Base-by-base conservation (phyloP, 805 yeast genomes). In the Pichia membranifaciens region DNA sequence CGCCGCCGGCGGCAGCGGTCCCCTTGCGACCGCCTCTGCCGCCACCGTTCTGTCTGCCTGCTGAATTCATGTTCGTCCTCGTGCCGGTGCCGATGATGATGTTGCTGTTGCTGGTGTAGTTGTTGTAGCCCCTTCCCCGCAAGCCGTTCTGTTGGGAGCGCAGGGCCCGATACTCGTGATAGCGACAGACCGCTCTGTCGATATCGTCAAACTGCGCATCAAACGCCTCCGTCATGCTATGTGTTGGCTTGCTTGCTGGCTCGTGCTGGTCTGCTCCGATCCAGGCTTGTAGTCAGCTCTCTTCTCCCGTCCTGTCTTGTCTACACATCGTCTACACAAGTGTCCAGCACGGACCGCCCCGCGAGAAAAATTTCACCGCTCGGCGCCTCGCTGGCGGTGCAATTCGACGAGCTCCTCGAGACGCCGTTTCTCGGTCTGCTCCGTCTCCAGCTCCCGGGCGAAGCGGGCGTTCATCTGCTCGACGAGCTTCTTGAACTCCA, bases 401-500 rank as follows among this genome's bases (percentile, higher is more conserved):
- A 25, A 10, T 10, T 25, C 29, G 10, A 25, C 10, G 10, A 25
- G 29, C 29, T 25, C 29, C 29, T 25, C 29, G 29, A 25, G 29
- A 25, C 29, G 29, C 10, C 29, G 29, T 7, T 7, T 25, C 29
- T 25, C 29, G 29, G 29, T 25, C 29, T 25, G 29, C 29, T 25
- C 29, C 28, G 46, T 42, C 70, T 61, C 69, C 39, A 84, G 61
- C 52, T 82, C 85, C 10, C 67, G 57, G 53, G 82, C 87, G 56
- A 81, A 79, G 48, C 72, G 78, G 40, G 73, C 76, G 51, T 81
- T 86, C 48, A 83, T 76, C 35, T 79, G 81, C 20, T 72, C 66
- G 4, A 84, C 79, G 43, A 83, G 66, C 55, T 78, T 81, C 62
- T 78, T 83, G 66, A 84, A 84, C 61, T 84, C 89, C 51, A 76